Conservation (phyloP, 768 basidiomycete species). For the Leucocoprinus leucothites region DNA sequence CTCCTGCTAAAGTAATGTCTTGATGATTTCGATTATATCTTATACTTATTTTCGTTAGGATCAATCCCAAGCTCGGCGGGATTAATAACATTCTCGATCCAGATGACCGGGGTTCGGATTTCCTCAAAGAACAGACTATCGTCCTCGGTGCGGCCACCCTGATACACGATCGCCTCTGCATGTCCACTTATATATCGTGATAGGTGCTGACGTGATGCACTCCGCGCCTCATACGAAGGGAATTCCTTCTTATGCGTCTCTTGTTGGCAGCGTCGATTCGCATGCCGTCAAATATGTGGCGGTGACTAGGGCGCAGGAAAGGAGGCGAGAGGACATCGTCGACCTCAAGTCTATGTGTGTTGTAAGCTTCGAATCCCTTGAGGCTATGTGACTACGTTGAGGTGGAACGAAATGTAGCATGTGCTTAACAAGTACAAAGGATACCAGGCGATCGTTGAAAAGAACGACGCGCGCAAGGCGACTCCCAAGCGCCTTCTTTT, state of each 20-base stretch:
- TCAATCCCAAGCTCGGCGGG: conserved; percentile 83
- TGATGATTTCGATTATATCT: neutral
- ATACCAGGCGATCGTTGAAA: conserved; percentile 57
- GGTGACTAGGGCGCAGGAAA: conserved; percentile 62
- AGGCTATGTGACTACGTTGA: too few species aligned
- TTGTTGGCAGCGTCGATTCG: conserved; percentile 79
- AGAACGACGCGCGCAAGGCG: conserved; percentile 33
- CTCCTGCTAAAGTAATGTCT: conserved; percentile 71
- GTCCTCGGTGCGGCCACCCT: too few species aligned
- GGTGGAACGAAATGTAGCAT: neutral
- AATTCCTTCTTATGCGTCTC: conserved; percentile 75
- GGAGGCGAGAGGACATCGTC: conserved; percentile 74
- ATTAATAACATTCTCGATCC: conserved; percentile 75
- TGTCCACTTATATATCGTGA: neutral
- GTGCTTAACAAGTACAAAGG: conserved; percentile 40
- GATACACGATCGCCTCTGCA: neutral
- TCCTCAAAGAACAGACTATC: conserved; percentile 69
- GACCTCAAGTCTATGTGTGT: conserved; percentile 65
- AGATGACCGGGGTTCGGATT: conserved; percentile 42
- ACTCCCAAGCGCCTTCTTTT: conserved; percentile 73
- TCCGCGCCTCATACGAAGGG: conserved; percentile 78
- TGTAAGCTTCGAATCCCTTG: too few species aligned
- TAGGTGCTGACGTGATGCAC: conserved; percentile 84
- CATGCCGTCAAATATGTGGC: conserved; percentile 70
- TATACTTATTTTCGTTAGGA: conserved; percentile 32